Conservation (phyloP, 2,329 filamentous ascomycete genomes). For the Aspergillus texensis region DNA sequence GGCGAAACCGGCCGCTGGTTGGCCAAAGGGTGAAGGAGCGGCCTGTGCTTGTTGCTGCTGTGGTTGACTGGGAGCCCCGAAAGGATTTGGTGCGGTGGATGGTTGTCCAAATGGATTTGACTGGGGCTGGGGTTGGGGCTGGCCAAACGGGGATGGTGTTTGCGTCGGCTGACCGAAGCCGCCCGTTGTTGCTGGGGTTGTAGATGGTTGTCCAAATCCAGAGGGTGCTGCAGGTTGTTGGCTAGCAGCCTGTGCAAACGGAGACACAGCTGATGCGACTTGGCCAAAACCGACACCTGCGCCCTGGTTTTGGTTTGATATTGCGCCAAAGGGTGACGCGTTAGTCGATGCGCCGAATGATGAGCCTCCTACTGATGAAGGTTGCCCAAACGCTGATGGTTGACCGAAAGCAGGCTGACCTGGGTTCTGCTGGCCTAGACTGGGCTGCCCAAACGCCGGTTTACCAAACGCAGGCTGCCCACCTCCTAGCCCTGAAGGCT, state of each 20-base stretch:
- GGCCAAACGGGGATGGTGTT: constrained; percentile 32
- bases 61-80: constrained; percentile 39
- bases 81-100: constrained; percentile 28
- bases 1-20: constrained; percentile 35
- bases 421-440: constrained; percentile 32
- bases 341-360: constrained; percentile 41
- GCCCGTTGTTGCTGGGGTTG: constrained; percentile 18
- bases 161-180: constrained; percentile 40
- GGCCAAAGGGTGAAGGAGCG: constrained; percentile 36
- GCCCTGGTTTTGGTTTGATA: constrained; percentile 30
- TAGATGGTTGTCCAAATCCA: constrained; percentile 32
- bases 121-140: constrained; percentile 24
- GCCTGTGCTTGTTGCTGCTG: constrained; percentile 30
- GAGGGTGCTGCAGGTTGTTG: constrained; percentile 35
- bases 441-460: constrained; percentile 47
- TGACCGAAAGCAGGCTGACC: constrained; percentile 39
- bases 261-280: constrained; percentile 18
- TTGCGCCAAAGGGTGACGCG: constrained; percentile 49
- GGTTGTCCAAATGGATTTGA: constrained; percentile 37
- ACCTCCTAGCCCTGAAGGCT: constrained; percentile 35
- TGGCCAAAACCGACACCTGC: constrained; percentile 31
- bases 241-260: constrained; percentile 37
- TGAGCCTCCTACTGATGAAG: constrained; percentile 25
- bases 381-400: constrained; percentile 29
- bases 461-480: constrained; percentile 35